These are phyloP conservation scores for Suhomyces kunorum DNA, from an alignment of 1,139 yeast genomes.

Conservation along the genomic window DNA sequence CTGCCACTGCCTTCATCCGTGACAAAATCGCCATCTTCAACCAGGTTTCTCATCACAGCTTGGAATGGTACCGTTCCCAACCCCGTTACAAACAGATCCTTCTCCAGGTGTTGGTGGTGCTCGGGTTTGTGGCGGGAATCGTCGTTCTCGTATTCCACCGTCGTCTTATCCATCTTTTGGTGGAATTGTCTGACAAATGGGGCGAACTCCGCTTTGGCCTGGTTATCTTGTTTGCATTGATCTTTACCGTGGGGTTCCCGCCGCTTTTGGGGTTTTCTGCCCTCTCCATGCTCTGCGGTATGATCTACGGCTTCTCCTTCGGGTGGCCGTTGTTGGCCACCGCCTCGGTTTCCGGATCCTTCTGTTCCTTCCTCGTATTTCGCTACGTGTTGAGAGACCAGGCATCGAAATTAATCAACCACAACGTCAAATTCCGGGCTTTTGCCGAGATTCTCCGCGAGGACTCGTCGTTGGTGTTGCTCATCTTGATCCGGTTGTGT, in stretches of 20 bases:
- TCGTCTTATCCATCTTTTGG: conserved; percentile 43
- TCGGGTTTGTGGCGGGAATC: conserved; percentile 27
- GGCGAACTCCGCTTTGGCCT: conserved; percentile 51
- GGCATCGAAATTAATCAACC: conserved; percentile 50
- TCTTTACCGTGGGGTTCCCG: conserved; percentile 65
- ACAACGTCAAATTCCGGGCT: conserved; percentile 70
- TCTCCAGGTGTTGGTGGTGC: conserved; percentile 15
- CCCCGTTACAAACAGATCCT: conserved; percentile 15
- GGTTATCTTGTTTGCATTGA: conserved; percentile 49
- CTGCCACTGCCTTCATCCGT: conserved; percentile 3
- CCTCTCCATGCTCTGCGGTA: conserved; percentile 68
- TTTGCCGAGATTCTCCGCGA: conserved; percentile 70
- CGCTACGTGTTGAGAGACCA: conserved; percentile 57
- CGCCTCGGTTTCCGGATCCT: conserved; percentile 74
- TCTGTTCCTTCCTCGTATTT: conserved; percentile 68
- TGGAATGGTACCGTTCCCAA: conserved; percentile 19
- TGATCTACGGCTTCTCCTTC: conserved; percentile 75
- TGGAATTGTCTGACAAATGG: conserved; percentile 50
- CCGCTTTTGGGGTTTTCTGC: conserved; percentile 85
- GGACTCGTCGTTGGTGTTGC: conserved; percentile 61
- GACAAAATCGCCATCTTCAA: conserved; percentile 10
- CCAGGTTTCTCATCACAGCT: conserved; percentile 4
- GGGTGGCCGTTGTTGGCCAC: conserved; percentile 80
- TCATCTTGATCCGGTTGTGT: conserved; percentile 75
- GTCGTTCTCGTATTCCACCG: conserved; percentile 50